Evolutionary conservation across 371 early-diverging fungal genomes (phyloP).

Genomic region (Parasitella parasitica): DNA sequence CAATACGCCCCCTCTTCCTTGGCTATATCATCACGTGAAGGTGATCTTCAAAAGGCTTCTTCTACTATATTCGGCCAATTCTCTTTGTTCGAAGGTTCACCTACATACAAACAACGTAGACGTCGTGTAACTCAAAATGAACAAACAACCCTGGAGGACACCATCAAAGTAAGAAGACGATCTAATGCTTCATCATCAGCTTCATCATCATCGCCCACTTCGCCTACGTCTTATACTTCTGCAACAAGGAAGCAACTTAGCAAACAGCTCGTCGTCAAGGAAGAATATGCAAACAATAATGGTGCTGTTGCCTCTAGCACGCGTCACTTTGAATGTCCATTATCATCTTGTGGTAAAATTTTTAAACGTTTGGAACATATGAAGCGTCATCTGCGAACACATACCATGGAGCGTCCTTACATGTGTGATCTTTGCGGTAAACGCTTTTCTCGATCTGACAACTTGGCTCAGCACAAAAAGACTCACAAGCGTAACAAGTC

Average conservation of each 20-base stretch:
- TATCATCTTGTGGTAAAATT: slow-evolving; percentile 49
- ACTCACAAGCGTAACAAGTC: slow-evolving; percentile 53
- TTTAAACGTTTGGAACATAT: slow-evolving; percentile 87
- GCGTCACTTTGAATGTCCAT: slow-evolving; percentile 32
- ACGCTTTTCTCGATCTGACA: slow-evolving; percentile 78
- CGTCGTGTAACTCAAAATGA: slow-evolving; percentile 42
- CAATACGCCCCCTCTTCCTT: slow-evolving; percentile 1
- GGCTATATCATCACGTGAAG: slow-evolving; percentile 9
- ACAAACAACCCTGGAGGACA: neutral
- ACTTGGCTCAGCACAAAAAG: slow-evolving; percentile 63
- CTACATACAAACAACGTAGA: slow-evolving; percentile 74
- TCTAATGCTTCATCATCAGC: neutral
- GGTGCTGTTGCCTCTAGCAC: neutral
- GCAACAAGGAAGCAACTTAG: neutral
- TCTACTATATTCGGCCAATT: slow-evolving; percentile 58
- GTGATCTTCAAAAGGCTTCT: slow-evolving; percentile 26
- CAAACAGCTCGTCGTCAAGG: neutral
- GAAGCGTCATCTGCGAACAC: slow-evolving; percentile 86
- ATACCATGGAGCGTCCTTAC: slow-evolving; percentile 78
- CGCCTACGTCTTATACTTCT: neutral
- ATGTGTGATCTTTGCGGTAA: slow-evolving; percentile 74
- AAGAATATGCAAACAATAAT: neutral
- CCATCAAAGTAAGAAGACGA: neutral
- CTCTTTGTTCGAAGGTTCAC: slow-evolving; percentile 69
- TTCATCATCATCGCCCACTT: neutral